A percentile compares a stretch with the other conserved stretches of the same genome.
Conservation (phyloP, 805 yeast species). For the Jamesozyma gamospora region DNA sequence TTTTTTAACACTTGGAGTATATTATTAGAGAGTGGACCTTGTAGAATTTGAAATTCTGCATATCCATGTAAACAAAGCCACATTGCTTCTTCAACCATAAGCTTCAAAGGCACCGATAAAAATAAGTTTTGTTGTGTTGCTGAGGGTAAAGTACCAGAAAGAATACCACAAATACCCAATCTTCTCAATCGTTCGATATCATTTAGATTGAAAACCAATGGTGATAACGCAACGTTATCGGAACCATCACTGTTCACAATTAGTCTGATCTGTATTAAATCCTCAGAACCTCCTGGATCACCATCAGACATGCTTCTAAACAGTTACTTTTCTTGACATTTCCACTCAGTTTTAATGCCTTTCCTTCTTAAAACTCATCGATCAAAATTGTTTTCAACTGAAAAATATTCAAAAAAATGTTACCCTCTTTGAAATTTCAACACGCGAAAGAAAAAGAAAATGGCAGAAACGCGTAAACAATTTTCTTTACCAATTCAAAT, state of each 20-base stretch:
- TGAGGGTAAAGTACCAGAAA: conserved; percentile 73
- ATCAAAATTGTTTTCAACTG: too few species aligned
- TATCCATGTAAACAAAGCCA: conserved; percentile 44
- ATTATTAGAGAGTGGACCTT: conserved; percentile 25
- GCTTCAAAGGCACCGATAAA: conserved; percentile 69
- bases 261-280: too few species aligned
- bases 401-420: too few species aligned
- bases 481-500: too few species aligned
- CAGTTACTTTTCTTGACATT: too few species aligned
- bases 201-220: conserved; percentile 50
- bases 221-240: conserved; percentile 19
- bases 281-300: too few species aligned
- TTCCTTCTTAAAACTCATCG: too few species aligned
- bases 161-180: conserved; percentile 62
- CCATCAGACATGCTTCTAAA: too few species aligned
- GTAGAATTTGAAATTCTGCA: conserved; percentile 36
- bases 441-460: neutral
- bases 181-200: conserved; percentile 46
- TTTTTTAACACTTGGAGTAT: conserved; percentile 1
- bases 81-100: conserved; percentile 62
- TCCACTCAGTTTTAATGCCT: too few species aligned
- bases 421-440: neutral
- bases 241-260: too few species aligned
- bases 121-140: conserved; percentile 94
- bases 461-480: too few species aligned